These are phyloP conservation scores for Periconia sp. DNA, from an alignment of 2,329 filamentous ascomycete genomes.

Conservation along the genomic window DNA sequence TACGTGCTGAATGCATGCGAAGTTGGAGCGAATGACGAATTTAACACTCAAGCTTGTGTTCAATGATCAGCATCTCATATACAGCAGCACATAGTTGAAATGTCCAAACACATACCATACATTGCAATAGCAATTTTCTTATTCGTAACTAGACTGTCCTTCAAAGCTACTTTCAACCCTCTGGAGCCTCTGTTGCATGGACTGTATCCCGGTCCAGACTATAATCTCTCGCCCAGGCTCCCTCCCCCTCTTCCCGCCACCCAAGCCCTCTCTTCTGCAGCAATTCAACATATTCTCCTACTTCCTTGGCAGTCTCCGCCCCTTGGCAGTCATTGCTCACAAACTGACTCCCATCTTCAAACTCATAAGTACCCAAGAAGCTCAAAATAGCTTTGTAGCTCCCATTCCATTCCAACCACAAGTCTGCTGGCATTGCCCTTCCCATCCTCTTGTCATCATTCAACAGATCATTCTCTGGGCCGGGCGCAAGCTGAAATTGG, in stretches of 20 bases:
- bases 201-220: slow-evolving; percentile 7
- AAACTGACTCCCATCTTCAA: slow-evolving; percentile 27
- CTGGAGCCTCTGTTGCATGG: too few relatives aligned
- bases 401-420: slow-evolving; percentile 46
- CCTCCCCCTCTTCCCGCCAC: slow-evolving; percentile 28
- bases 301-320: slow-evolving; percentile 23
- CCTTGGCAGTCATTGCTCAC: slow-evolving; percentile 30
- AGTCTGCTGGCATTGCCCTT: slow-evolving; percentile 50
- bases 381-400: slow-evolving; percentile 33
- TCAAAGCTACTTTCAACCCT: too few relatives aligned
- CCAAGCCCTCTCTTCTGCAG: slow-evolving; percentile 26
- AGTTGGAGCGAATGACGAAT: too few relatives aligned
- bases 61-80: too few relatives aligned
- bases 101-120: too few relatives aligned
- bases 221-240: slow-evolving; percentile 29
- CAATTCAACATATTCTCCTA: slow-evolving; percentile 28
- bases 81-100: too few relatives aligned
- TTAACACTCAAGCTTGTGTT: too few relatives aligned
- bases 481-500: slow-evolving; percentile 51
- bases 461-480: slow-evolving; percentile 46
- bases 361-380: slow-evolving; percentile 29
- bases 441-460: slow-evolving; percentile 46
- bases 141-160: too few relatives aligned
- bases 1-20: too few relatives aligned
- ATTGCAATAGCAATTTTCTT: too few relatives aligned